Evolutionary conservation across 2,329 filamentous ascomycete genomes (phyloP).

Genomic region (Aureobasidium pullulans): DNA sequence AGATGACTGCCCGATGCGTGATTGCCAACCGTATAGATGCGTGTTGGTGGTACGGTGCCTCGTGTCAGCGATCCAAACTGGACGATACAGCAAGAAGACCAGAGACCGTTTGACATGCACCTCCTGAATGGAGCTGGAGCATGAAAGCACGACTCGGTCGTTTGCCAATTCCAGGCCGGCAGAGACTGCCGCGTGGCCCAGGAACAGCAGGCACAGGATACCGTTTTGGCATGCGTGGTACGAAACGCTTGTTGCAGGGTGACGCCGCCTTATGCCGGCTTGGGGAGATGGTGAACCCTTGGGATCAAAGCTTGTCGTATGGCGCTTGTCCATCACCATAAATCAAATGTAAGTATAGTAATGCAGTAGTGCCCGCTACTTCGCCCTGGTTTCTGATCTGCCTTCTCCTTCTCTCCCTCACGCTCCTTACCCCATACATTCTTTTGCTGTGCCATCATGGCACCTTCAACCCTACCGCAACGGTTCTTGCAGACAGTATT

Average conservation of each 20-base stretch:
- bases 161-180: conserved; percentile 23
- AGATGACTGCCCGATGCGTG: background rate
- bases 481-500: conserved; percentile 9
- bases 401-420: background rate
- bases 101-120: background rate
- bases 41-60: background rate
- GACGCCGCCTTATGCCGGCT: conserved; percentile 10
- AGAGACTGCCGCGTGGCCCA: conserved; percentile 5
- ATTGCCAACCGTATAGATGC: background rate
- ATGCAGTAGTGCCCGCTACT: background rate
- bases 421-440: conserved; percentile 8
- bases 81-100: background rate
- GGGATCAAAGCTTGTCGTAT: conserved; percentile 8
- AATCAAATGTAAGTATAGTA: conserved; percentile 8
- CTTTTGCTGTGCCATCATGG: conserved; percentile 2
- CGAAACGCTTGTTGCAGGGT: conserved; percentile 12
- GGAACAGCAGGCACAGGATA: conserved; percentile 1
- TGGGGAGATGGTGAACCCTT: background rate
- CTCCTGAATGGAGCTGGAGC: background rate
- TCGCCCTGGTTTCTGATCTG: conserved; percentile 6
- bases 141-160: conserved; percentile 20
- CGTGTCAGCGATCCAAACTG: background rate
- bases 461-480: conserved; percentile 2
- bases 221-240: background rate
- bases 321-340: conserved; percentile 1